These are phyloP conservation scores for Drechslerella stenobrocha DNA, from an alignment of 2,329 filamentous ascomycete species.

Conservation along the genomic window DNA sequence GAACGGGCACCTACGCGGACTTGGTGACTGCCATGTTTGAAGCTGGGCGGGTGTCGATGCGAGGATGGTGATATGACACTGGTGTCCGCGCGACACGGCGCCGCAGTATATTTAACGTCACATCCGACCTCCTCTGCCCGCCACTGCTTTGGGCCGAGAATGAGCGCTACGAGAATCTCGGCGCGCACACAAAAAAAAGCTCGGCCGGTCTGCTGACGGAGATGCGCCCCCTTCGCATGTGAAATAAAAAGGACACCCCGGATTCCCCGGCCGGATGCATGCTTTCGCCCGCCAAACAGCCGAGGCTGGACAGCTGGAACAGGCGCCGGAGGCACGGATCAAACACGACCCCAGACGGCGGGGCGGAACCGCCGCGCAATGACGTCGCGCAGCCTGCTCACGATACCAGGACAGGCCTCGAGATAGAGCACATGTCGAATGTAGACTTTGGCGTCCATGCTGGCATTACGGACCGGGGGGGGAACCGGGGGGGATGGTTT, in stretches of 20 bases:
- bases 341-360: too few relatives aligned
- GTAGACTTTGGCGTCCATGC: too few relatives aligned
- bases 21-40: constrained; percentile 39
- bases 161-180: constrained; percentile 45
- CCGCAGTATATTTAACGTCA: neutral
- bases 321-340: too few relatives aligned
- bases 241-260: constrained; percentile 19
- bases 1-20: constrained; percentile 23
- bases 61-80: neutral
- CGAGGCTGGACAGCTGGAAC: too few relatives aligned
- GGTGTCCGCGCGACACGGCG: constrained; percentile 4
- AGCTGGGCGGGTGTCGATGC: neutral
- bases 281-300: neutral
- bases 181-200: constrained; percentile 13
- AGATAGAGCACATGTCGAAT: too few relatives aligned
- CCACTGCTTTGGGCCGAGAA: constrained; percentile 26
- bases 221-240: constrained; percentile 21
- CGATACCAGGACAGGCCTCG: too few relatives aligned
- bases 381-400: too few relatives aligned
- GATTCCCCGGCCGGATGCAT: neutral
- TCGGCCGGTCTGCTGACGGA: constrained; percentile 33
- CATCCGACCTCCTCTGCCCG: neutral
- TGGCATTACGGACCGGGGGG: too few relatives aligned
- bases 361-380: too few relatives aligned
- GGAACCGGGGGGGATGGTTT: too few relatives aligned